Percentiles rank a stretch among this genome's conserved stretches.
Evolutionary conservation across 306 rosid species (phyloP).

Genomic region (Cicer yamashitae): DNA sequence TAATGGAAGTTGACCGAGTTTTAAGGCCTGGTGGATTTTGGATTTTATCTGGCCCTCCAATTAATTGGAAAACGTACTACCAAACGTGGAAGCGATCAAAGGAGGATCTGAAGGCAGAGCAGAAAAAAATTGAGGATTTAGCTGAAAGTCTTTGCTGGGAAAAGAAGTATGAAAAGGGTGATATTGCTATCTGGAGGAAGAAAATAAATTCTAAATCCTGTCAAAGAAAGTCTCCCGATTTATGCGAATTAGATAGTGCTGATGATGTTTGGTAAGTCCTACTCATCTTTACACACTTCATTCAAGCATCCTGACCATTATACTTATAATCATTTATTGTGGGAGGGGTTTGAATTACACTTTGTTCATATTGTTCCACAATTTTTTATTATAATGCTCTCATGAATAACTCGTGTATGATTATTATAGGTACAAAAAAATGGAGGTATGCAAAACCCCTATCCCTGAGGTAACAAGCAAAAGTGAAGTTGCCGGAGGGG

Average conservation of each 20-base stretch:
- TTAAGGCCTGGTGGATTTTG: slow-evolving; percentile 97
- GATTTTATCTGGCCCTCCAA: slow-evolving; percentile 98
- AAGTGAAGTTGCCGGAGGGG: slow-evolving; percentile 83
- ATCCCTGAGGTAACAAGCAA: slow-evolving; percentile 64
- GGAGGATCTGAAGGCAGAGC: slow-evolving; percentile 89
- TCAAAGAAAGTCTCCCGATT: slow-evolving; percentile 54
- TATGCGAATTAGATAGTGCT: slow-evolving; percentile 62
- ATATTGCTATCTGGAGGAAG: slow-evolving; percentile 91
- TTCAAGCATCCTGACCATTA: background rate
- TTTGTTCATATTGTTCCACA: slow-evolving; percentile 10
- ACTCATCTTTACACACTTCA: slow-evolving; percentile 1
- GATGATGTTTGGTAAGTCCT: slow-evolving; percentile 87
- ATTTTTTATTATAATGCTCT: background rate
- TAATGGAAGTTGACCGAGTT: slow-evolving; percentile 96
- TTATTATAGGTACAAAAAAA: slow-evolving; percentile 73
- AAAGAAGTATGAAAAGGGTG: slow-evolving; percentile 96
- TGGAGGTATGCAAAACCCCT: slow-evolving; percentile 83
- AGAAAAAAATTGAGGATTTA: slow-evolving; percentile 75
- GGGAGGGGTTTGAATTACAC: background rate
- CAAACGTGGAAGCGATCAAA: slow-evolving; percentile 83
- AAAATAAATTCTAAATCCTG: slow-evolving; percentile 72
- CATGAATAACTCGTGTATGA: background rate
- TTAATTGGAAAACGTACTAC: slow-evolving; percentile 95
- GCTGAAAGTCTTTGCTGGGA: slow-evolving; percentile 96
- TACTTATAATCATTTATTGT: background rate